Evolutionary conservation across 129 eudicot species (phyloP), one percentile per base, ranked within the genome.

Genomic region (Centella asiatica): DNA sequence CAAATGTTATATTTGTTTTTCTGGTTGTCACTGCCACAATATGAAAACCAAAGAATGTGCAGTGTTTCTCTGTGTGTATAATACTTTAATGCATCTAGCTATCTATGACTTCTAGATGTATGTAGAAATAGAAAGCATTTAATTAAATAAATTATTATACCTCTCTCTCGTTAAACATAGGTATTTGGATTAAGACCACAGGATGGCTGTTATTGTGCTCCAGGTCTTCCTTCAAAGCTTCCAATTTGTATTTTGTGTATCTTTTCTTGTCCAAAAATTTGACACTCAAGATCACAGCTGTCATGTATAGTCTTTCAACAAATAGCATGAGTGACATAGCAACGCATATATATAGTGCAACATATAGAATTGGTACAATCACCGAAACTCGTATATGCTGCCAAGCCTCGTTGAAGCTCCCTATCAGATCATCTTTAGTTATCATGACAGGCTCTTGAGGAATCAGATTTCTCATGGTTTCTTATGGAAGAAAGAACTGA

Each of bases 101-200:
- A 4, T 42, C 4, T 1, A 19, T 57, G 18, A 2, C 19, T 33
- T 57, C n/a, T 57, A 10, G 2, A 57, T 57, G 27, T 57, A 5
- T 11, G 5, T 55, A 3, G 19, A 19, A 45, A 44, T 7, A 17
- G 1, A 8, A 62, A 44, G 28, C 15, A 9, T 19, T 6, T 11
- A 32, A 13, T 4, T 2, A 65, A 37, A 22, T 32, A 20, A 15
- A 65, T 24, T 7, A 20, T 54, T 28, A 22, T 88, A 88, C 96
- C 96, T 88, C 93, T 65, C 74, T 81, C 64, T 88, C 96, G 18
- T 88, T 88, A 58, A 36, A 88, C 96, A 88, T 88, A 33, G 96
- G 96, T 59, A 88, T 76, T 45, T 88, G 93, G 57, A 84, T 74
- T 75, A 88, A 67, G 66, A 81, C 93, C 71, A 28, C 81, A 12